Evolutionary conservation across 2,329 filamentous ascomycete genomes (phyloP).

Genomic region (Capronia epimyces): DNA sequence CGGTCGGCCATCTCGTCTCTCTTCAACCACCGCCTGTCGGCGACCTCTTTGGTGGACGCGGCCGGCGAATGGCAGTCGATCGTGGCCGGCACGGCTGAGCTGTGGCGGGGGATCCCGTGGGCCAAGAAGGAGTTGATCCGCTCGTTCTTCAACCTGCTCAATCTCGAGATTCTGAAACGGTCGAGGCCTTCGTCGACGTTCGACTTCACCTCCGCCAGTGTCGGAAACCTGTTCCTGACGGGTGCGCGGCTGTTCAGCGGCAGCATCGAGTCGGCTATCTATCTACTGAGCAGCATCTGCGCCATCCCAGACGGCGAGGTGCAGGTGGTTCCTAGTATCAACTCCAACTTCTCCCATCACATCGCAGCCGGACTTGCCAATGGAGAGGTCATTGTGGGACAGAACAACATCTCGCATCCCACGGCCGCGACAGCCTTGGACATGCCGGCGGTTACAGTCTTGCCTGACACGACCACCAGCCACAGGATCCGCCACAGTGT

Average conservation of each 20-base stretch:
- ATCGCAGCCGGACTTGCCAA: conserved; percentile 78
- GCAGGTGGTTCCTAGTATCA: conserved; percentile 80
- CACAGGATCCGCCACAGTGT: conserved; percentile 26
- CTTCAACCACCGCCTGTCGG: conserved; percentile 79
- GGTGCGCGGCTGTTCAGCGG: conserved; percentile 87
- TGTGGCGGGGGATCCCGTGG: conserved; percentile 67
- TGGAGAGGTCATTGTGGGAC: conserved; percentile 74
- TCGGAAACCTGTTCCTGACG: conserved; percentile 75
- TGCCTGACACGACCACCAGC: conserved; percentile 32
- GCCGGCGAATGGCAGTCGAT: conserved; percentile 81
- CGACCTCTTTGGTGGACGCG: conserved; percentile 52
- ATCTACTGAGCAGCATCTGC: conserved; percentile 80
- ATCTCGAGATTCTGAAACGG: conserved; percentile 72
- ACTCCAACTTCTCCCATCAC: conserved; percentile 92
- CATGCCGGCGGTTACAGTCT: conserved; percentile 34
- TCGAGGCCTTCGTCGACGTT: conserved; percentile 66
- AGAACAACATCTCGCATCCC: conserved; percentile 88
- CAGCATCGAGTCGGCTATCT: conserved; percentile 87
- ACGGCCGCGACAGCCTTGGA: conserved; percentile 36
- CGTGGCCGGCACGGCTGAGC: conserved; percentile 69
- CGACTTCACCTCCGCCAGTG: conserved; percentile 69
- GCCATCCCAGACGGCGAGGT: conserved; percentile 67
- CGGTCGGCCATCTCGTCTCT: conserved; percentile 70
- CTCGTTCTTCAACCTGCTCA: conserved; percentile 69
- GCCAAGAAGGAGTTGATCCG: conserved; percentile 72